Percentiles rank a stretch among this genome's conserved stretches.
These are phyloP conservation scores for Ophiostoma novo-ulmi DNA, from an alignment of 2,329 filamentous ascomycete species.

Conservation along the genomic window DNA sequence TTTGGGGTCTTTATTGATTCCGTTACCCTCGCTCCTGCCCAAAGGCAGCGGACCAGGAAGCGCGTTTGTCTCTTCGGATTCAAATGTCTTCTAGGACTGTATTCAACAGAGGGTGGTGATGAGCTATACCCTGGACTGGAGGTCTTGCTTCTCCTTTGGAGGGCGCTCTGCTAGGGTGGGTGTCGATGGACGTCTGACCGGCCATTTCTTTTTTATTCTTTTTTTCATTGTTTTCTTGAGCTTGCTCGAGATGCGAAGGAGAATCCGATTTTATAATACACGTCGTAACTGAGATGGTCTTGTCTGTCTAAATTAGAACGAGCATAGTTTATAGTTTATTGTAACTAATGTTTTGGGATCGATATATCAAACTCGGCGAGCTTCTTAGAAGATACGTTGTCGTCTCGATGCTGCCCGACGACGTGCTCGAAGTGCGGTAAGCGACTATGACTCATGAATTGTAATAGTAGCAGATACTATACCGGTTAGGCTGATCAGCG, in stretches of 20 bases:
- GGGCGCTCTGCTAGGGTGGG: slow-evolving; percentile 74
- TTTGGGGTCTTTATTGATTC: slow-evolving; percentile 34
- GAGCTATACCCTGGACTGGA: slow-evolving; percentile 74
- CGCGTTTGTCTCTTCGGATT: slow-evolving; percentile 14
- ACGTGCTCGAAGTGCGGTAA: too few relatives aligned
- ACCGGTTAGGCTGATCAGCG: too few relatives aligned
- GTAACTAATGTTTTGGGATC: too few relatives aligned
- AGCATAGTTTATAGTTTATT: too few relatives aligned
- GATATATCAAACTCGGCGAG: too few relatives aligned
- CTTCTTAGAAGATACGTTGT: too few relatives aligned
- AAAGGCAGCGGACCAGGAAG: slow-evolving; percentile 52
- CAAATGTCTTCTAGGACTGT: slow-evolving; percentile 43
- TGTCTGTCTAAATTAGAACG: too few relatives aligned
- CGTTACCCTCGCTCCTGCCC: slow-evolving; percentile 52
- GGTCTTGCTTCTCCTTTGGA: slow-evolving; percentile 58
- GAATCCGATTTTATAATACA: slow-evolving; percentile 31
- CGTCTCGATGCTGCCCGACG: too few relatives aligned
- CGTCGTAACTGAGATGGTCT: too few relatives aligned
- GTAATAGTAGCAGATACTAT: too few relatives aligned
- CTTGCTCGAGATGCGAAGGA: slow-evolving; percentile 50
- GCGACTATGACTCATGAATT: too few relatives aligned
- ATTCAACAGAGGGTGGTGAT: slow-evolving; percentile 78
- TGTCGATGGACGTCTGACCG: slow-evolving; percentile 89
- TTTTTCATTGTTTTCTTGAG: slow-evolving; percentile 55
- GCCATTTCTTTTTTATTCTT: slow-evolving; percentile 40